Percentiles rank a stretch among this genome's conserved stretches.
Conservation (phyloP, 371 early-diverging fungal species). For the Lichtheimia ramosa region DNA sequence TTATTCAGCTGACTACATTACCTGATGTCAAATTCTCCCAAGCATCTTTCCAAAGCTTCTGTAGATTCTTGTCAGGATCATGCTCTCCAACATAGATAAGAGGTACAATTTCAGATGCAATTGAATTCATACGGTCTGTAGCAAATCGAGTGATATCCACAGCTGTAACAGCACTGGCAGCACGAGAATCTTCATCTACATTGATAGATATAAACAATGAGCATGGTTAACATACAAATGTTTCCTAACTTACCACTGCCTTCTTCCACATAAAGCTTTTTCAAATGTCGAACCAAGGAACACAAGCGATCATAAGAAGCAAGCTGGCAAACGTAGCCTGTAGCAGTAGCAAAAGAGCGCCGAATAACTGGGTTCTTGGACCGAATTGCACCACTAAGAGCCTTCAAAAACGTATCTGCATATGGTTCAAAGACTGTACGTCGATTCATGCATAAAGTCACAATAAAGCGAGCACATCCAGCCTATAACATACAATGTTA, state of each 20-base stretch:
- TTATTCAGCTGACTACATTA: not conserved
- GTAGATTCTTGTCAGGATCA: constrained; percentile 63
- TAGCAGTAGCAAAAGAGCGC: constrained; percentile 83
- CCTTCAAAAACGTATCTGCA: constrained; percentile 73
- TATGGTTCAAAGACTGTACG: constrained; percentile 56
- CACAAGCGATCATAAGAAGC: constrained; percentile 58
- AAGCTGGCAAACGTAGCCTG: constrained; percentile 77
- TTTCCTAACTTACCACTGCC: constrained; percentile 40
- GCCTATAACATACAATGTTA: constrained; percentile 46
- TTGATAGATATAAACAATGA: not conserved
- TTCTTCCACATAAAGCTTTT: constrained; percentile 71
- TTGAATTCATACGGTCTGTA: constrained; percentile 60
- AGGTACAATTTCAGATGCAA: constrained; percentile 67
- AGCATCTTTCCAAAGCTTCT: constrained; percentile 71
- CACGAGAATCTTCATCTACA: constrained; percentile 73
- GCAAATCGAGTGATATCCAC: constrained; percentile 82
- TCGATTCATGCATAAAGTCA: constrained; percentile 70
- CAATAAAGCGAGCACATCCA: constrained; percentile 86
- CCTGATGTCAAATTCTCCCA: constrained; percentile 87
- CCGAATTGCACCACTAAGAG: constrained; percentile 71
- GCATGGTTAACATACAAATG: not conserved
- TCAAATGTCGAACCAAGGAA: constrained; percentile 68
- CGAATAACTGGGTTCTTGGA: constrained; percentile 82
- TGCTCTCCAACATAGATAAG: constrained; percentile 76
- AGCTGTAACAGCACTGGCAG: constrained; percentile 69